Conservation (phyloP, 805 yeast genomes). For the Zygosaccharomyces kombuchaensis region DNA sequence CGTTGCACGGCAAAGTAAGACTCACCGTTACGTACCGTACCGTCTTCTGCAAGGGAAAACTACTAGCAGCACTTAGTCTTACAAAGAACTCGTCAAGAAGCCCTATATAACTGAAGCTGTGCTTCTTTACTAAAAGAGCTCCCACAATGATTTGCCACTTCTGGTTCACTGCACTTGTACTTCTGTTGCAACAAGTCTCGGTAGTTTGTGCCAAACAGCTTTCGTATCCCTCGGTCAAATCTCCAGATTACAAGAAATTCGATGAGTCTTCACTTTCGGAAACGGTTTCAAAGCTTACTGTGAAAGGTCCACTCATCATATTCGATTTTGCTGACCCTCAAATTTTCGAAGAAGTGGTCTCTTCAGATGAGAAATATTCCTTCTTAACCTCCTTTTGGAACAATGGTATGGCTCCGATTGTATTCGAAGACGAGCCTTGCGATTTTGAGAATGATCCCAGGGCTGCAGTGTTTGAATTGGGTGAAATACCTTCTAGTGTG, state of each 20-base stretch:
- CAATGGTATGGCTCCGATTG: slow-evolving; percentile 12
- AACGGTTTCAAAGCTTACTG: slow-evolving; percentile 6
- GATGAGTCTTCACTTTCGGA: slow-evolving; percentile 9
- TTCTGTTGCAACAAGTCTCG: slow-evolving; percentile 8
- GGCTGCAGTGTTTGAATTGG: slow-evolving; percentile 10
- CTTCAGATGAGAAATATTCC: slow-evolving; percentile 12
- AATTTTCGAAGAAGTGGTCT: slow-evolving; percentile 12
- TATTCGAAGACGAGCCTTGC: slow-evolving; percentile 11
- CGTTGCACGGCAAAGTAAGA: neutral
- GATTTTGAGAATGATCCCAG: slow-evolving; percentile 5
- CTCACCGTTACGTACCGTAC: neutral
- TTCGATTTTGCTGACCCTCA: slow-evolving; percentile 24
- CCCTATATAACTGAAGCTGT: neutral
- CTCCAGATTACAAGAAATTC: slow-evolving; percentile 11
- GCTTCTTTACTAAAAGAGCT: neutral
- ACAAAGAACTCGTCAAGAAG: neutral
- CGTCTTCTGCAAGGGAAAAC: slow-evolving; percentile 1
- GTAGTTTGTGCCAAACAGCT: slow-evolving; percentile 5
- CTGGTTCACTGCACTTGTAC: neutral
- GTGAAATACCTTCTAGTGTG: slow-evolving; percentile 19
- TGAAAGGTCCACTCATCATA: slow-evolving; percentile 23
- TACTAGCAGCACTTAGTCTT: neutral
- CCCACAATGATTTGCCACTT: neutral
- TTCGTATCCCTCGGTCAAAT: slow-evolving; percentile 16
- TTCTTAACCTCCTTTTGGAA: slow-evolving; percentile 21